A percentile compares a stretch with the other conserved stretches of the same genome.
Evolutionary conservation across 306 rosid genomes (phyloP).

Genomic region (Ceratonia siliqua): DNA sequence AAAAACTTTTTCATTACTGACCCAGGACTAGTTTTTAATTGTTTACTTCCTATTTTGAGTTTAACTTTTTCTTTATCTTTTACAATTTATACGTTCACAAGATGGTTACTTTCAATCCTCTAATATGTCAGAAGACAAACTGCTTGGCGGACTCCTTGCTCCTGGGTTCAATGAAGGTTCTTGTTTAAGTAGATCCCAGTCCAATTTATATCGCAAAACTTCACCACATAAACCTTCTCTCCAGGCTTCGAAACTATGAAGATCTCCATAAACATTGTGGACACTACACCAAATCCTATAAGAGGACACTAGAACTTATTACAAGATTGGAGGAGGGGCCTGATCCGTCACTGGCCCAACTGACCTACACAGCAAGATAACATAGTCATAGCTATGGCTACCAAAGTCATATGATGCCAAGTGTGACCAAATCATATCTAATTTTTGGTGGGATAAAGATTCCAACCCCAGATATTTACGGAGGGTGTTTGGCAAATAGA

Average conservation of each 20-base stretch:
- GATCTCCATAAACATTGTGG: constrained; percentile 58
- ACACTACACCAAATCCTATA: constrained; percentile 49
- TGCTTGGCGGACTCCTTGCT: constrained; percentile 48
- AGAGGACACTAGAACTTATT: constrained; percentile 38
- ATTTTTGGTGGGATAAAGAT: too few species aligned
- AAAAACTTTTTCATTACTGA: too few species aligned
- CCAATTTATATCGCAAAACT: constrained; percentile 42
- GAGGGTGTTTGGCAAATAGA: too few species aligned
- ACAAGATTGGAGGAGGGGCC: too few species aligned
- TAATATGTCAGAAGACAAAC: constrained; percentile 34
- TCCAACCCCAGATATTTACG: too few species aligned
- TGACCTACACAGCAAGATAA: too few species aligned
- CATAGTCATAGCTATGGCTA: too few species aligned
- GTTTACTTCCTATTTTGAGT: not conserved
- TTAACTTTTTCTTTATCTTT: not conserved
- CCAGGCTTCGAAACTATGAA: constrained; percentile 56
- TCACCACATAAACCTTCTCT: constrained; percentile 42
- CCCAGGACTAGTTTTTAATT: not conserved
- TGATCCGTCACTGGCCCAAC: too few species aligned
- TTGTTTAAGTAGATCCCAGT: constrained; percentile 55
- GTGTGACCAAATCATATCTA: too few species aligned
- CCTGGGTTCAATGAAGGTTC: constrained; percentile 46
- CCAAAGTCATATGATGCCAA: too few species aligned
- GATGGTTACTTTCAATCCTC: constrained; percentile 1
- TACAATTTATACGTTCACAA: constrained; percentile 33